These are phyloP conservation scores for Penicillium cinerascens DNA, from an alignment of 495 filamentous ascomycete species.

Conservation along the genomic window DNA sequence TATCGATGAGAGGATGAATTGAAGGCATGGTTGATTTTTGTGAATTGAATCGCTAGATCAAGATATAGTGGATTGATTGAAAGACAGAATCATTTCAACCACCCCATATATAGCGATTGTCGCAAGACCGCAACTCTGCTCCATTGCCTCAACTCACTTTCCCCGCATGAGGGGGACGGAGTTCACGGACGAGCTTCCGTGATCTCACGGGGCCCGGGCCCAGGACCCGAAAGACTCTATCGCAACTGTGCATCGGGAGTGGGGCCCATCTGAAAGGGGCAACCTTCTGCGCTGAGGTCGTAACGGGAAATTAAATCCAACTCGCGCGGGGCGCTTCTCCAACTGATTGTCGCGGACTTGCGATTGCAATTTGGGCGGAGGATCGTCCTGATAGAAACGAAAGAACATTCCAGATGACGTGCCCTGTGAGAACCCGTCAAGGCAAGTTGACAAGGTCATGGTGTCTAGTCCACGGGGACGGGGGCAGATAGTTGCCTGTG, in stretches of 20 bases:
- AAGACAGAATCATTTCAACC: background rate
- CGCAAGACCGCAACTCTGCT: background rate
- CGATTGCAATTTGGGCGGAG: background rate
- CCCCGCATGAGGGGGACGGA: constrained; percentile 8
- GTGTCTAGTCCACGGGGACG: too few relatives aligned
- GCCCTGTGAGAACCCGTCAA: too few relatives aligned
- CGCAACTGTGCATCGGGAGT: too few relatives aligned
- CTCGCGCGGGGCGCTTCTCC: constrained; percentile 4
- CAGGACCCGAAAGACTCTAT: background rate
- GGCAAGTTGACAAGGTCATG: too few relatives aligned
- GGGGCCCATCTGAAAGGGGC: background rate
- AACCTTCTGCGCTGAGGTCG: background rate
- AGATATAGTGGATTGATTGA: background rate
- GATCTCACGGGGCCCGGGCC: background rate
- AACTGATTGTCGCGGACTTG: background rate
- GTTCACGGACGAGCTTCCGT: background rate
- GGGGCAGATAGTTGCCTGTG: too few relatives aligned
- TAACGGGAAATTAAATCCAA: constrained; percentile 1
- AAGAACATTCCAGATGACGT: too few relatives aligned
- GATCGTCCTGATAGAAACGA: background rate
- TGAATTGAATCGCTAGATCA: background rate
- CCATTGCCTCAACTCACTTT: background rate
- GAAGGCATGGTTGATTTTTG: constrained; percentile 29
- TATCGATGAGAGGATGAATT: constrained; percentile 58
- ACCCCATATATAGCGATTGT: background rate